phyloP scores from a whole-genome alignment of 768 basidiomycete genomes.

The Sutorius australiensis region DNA sequence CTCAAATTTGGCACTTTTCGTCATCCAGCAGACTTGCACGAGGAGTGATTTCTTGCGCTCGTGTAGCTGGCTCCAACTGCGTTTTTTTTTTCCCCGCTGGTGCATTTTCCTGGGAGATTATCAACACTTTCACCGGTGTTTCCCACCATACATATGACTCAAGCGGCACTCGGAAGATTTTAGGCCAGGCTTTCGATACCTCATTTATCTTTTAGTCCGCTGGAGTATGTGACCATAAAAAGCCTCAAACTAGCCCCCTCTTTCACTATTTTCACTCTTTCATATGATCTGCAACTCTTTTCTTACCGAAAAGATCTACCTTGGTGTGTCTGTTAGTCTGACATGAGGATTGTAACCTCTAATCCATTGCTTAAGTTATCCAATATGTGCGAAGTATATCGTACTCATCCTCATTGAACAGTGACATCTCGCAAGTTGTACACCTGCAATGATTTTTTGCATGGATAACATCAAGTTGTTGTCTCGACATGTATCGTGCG shows the following conservation, averaged over 20 bases:
- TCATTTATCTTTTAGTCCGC: not conserved
- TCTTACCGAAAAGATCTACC: not conserved
- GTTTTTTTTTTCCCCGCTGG: not conserved
- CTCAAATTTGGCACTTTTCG: not conserved
- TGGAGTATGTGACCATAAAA: not conserved
- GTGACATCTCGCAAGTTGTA: not conserved
- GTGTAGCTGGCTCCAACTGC: not conserved
- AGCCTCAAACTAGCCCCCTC: not conserved
- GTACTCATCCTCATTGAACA: not conserved
- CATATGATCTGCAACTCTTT: not conserved
- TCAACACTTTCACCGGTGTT: not conserved
- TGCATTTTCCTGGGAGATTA: not conserved
- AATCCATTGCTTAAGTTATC: not conserved
- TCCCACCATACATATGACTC: constrained; percentile 8
- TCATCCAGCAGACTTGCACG: not conserved
- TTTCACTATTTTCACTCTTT: not conserved
- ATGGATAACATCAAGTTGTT: not conserved
- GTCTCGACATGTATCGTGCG: not conserved
- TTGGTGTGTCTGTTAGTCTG: constrained; percentile 9
- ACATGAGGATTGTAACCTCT: not conserved
- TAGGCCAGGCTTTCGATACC: not conserved
- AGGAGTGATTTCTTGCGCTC: not conserved
- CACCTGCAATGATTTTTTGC: not conserved
- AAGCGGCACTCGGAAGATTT: not conserved
- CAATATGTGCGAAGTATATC: not conserved